Percentiles rank a stretch among this genome's conserved stretches.
Evolutionary conservation across 495 filamentous ascomycete genomes (phyloP).

Genomic region (Letharia lupina): DNA sequence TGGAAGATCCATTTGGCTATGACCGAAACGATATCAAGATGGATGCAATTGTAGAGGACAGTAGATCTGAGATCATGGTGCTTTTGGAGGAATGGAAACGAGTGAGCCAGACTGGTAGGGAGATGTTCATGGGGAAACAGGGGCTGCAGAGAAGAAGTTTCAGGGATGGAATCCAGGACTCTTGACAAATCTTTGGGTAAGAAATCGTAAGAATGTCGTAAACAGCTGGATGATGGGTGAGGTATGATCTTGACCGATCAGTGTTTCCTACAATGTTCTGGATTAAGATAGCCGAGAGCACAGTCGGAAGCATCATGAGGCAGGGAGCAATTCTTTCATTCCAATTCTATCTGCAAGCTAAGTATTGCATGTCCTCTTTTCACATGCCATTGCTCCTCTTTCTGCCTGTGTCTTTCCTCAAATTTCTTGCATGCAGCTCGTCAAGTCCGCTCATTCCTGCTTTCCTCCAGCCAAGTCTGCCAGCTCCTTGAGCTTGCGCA

Average conservation of each 20-base stretch:
- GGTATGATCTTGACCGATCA: background rate
- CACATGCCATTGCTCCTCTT: background rate
- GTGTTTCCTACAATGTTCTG: background rate
- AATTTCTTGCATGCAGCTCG: background rate
- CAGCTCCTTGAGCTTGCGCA: conserved; percentile 1
- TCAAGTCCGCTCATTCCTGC: background rate
- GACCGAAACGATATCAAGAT: conserved; percentile 74
- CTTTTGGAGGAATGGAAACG: conserved; percentile 57
- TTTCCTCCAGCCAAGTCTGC: conserved; percentile 2
- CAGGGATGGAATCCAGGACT: background rate
- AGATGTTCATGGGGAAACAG: conserved; percentile 25
- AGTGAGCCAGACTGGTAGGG: conserved; percentile 23
- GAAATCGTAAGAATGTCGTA: background rate
- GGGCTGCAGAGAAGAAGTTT: background rate
- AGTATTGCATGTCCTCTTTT: background rate
- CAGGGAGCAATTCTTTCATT: background rate
- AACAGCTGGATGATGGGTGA: background rate
- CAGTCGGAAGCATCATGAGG: background rate
- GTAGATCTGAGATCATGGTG: conserved; percentile 54
- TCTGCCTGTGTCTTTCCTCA: background rate
- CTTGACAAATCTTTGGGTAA: background rate
- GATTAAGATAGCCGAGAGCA: background rate
- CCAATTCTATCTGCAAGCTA: background rate
- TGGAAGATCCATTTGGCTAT: conserved; percentile 70
- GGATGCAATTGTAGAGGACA: conserved; percentile 64